phyloP scores from a whole-genome alignment of 106 monocot species.

The Narthecium ossifragum region DNA sequence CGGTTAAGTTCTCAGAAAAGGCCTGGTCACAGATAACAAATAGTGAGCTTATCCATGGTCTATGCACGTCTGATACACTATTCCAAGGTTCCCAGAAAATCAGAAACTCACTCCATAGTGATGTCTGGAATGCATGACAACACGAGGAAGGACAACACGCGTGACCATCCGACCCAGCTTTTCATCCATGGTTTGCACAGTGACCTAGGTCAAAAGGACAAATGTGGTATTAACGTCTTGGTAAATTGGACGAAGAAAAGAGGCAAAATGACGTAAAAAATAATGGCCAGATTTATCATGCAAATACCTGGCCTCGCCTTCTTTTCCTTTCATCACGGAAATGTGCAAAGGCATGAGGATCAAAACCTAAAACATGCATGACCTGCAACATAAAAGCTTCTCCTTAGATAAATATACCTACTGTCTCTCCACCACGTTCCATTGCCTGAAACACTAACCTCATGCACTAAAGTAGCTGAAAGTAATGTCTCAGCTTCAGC shows the following conservation, averaged over 20 bases:
- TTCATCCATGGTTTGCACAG: slow-evolving; percentile 80
- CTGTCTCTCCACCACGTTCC: background rate
- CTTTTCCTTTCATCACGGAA: slow-evolving; percentile 95
- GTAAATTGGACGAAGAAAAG: slow-evolving; percentile 4
- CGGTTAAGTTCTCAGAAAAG: slow-evolving; percentile 92
- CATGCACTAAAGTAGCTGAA: slow-evolving; percentile 96
- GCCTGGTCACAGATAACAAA: slow-evolving; percentile 35
- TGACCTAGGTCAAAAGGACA: too few species aligned
- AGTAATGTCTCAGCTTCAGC: slow-evolving; percentile 92
- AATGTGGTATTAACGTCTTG: too few species aligned
- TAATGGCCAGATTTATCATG: background rate
- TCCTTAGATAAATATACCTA: background rate
- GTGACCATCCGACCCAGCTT: slow-evolving; percentile 86
- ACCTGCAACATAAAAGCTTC: slow-evolving; percentile 48
- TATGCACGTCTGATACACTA: background rate
- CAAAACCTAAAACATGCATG: slow-evolving; percentile 99
- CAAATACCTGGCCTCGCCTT: slow-evolving; percentile 73
- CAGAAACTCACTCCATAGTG: slow-evolving; percentile 79
- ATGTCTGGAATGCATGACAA: slow-evolving; percentile 91
- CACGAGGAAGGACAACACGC: slow-evolving; percentile 88
- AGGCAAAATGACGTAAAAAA: background rate
- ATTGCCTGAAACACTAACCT: slow-evolving; percentile 27
- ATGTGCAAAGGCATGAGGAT: slow-evolving; percentile 99
- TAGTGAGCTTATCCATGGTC: too few species aligned
- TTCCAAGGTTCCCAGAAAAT: background rate